A percentile compares a stretch with the other conserved stretches of the same genome.
These are phyloP conservation scores for Fagopyrum homotropicum DNA, from an alignment of 148 eudicot genomes.

Conservation along the genomic window DNA sequence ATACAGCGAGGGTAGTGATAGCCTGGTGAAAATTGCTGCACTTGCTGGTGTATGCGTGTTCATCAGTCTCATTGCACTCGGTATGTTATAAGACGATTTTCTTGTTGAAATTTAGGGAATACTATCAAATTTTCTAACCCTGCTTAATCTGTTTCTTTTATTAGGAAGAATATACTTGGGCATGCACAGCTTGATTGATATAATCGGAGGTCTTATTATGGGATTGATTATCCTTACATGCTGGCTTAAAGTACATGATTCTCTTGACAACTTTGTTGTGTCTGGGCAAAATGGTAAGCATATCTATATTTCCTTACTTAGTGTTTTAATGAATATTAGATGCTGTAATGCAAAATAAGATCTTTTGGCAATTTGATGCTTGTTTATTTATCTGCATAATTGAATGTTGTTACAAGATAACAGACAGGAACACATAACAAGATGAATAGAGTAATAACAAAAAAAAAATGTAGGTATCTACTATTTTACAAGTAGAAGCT, in stretches of 20 bases:
- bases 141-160: slow-evolving; percentile 25
- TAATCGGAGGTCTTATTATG: slow-evolving; percentile 65
- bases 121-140: slow-evolving; percentile 5
- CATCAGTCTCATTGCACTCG: slow-evolving; percentile 74
- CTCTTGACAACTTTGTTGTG: slow-evolving; percentile 62
- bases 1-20: slow-evolving; percentile 30
- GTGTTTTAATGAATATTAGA: neutral
- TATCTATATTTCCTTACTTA: neutral
- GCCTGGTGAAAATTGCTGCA: slow-evolving; percentile 32
- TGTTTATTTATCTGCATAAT: neutral
- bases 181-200: slow-evolving; percentile 90
- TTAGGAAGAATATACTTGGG: slow-evolving; percentile 95
- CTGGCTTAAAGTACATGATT: slow-evolving; percentile 64
- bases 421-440: neutral
- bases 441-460: neutral
- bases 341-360: neutral
- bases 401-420: neutral
- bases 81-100: slow-evolving; percentile 32
- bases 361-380: neutral
- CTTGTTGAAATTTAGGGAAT: neutral
- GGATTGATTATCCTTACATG: slow-evolving; percentile 64
- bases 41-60: slow-evolving; percentile 43
- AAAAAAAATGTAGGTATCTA: neutral
- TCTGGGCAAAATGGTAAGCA: slow-evolving; percentile 83
- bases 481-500: neutral